Base-by-base conservation (phyloP, 2,329 filamentous ascomycete genomes). In the Alternaria infectoria region DNA sequence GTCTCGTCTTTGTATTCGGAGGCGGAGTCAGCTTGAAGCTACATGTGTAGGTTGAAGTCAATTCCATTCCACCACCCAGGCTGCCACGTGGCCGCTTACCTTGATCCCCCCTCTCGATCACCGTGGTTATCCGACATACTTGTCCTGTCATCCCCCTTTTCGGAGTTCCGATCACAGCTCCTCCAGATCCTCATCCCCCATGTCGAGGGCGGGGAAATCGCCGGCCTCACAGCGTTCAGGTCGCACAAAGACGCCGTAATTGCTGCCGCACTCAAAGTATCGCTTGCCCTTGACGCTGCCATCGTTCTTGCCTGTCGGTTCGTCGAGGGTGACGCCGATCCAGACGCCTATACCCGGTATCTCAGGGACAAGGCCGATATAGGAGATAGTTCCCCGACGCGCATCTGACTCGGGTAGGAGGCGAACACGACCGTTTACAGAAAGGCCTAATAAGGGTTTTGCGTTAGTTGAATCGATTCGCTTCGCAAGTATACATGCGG, bases 291-390 rank as follows among this genome's bases (percentile, higher is more conserved):
- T 80, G 69, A 93, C 88, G 71, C 88, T 90, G 63, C 93, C 92
- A 77, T 95, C 91, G 74, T 95, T 96, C 83, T 92, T 93, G 59
- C 91, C 92, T 46, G 90, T 90, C 1, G 92, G 91, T 80, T 95
- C 92, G 76, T 95, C 92, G 57, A 94, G 85, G 23, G 77, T 77
- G 56, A 96, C 83, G 44, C 91, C 92, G 19, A 95, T 84, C 92
- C 92, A 96, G 82, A 81, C 65, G 17, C 81, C 81, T 23, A 88
- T 84, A 55, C 86, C 86, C 5, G 90, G 89, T 66, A 95, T 93
- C 80, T 93, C 90, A 63, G 88, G 86, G 51, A 95, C 90, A 19
- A 89, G 86, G 26, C 92, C 92, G 57, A 94, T 86, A 77, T 91
- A 94, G 79, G 83, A 85, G 71, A 95, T 85, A 51, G 85, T 86